Evolutionary conservation across 805 yeast genomes (phyloP).

Genomic region (Ogataea corticis): DNA sequence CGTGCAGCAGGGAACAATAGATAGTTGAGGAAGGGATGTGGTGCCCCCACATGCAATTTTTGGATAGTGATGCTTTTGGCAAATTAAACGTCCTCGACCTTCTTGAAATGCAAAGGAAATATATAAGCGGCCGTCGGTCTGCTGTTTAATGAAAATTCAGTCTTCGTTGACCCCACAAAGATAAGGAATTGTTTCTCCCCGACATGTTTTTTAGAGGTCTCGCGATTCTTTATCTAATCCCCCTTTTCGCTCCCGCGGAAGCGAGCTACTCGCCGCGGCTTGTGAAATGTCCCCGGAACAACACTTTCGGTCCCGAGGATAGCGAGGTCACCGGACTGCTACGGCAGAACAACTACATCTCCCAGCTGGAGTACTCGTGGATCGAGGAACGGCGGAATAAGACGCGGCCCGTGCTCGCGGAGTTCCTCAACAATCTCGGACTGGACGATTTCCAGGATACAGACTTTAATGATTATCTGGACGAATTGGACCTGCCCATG

Average conservation of each 20-base stretch:
- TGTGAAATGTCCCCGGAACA: slow-evolving; percentile 46
- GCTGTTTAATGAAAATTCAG: no score
- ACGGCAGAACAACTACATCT: slow-evolving; percentile 48
- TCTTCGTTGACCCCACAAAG: no score
- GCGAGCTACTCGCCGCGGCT: slow-evolving; percentile 51
- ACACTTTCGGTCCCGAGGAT: slow-evolving; percentile 15
- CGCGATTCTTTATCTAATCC: background rate
- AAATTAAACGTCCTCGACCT: no score
- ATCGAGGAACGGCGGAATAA: slow-evolving; percentile 43
- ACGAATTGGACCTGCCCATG: slow-evolving; percentile 33
- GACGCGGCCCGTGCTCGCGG: slow-evolving; percentile 43
- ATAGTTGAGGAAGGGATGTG: no score
- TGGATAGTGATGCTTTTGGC: no score
- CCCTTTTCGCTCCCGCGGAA: background rate
- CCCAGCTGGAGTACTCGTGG: slow-evolving; percentile 55
- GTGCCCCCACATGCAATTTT: no score
- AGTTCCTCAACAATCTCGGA: slow-evolving; percentile 45
- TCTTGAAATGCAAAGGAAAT: no score
- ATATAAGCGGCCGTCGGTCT: no score
- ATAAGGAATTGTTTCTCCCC: no score
- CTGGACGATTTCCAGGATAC: slow-evolving; percentile 46
- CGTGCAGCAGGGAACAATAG: no score
- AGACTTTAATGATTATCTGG: slow-evolving; percentile 38
- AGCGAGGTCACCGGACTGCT: slow-evolving; percentile 16
- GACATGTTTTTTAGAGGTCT: no score